Evolutionary conservation across 225 moss, liverwort and hornwort genomes (phyloP).

Genomic region (Anthoceros angustus): DNA sequence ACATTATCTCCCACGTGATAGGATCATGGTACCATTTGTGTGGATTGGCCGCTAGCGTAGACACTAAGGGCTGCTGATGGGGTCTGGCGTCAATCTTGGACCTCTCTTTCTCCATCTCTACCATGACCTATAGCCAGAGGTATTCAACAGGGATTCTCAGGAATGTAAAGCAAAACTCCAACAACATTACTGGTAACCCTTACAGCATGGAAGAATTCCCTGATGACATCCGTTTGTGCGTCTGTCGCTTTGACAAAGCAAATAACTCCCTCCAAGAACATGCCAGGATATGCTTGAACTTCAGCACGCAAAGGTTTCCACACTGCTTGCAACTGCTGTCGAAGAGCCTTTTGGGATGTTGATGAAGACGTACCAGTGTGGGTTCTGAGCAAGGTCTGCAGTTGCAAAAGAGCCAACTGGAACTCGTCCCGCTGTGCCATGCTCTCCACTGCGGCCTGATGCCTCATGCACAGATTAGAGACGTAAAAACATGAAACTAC

Average conservation of each 20-base stretch:
- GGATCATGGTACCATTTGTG: conserved; percentile 2
- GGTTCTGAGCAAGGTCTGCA: not conserved
- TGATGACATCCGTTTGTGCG: not conserved
- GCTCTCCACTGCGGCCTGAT: not conserved
- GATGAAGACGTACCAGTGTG: not conserved
- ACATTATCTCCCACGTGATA: not conserved
- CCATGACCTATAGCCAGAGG: not conserved
- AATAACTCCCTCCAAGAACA: not conserved
- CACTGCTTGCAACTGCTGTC: not conserved
- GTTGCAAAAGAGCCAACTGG: not conserved
- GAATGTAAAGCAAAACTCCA: too few relatives aligned
- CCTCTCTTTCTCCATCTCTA: not conserved
- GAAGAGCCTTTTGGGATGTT: not conserved
- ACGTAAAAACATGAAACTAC: too few relatives aligned
- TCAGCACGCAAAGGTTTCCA: not conserved
- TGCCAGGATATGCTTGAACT: not conserved
- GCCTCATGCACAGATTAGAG: not conserved
- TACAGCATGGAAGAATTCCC: not conserved
- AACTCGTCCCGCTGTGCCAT: not conserved
- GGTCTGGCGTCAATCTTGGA: not conserved
- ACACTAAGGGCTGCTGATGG: not conserved
- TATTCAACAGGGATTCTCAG: not conserved
- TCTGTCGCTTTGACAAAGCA: not conserved
- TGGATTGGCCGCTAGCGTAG: not conserved
- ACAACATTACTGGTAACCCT: not conserved